A percentile compares a stretch with the other conserved stretches of the same genome.
Conservation (phyloP, 2,329 filamentous ascomycete species). For the Arthrobotrys sphaeroides region DNA sequence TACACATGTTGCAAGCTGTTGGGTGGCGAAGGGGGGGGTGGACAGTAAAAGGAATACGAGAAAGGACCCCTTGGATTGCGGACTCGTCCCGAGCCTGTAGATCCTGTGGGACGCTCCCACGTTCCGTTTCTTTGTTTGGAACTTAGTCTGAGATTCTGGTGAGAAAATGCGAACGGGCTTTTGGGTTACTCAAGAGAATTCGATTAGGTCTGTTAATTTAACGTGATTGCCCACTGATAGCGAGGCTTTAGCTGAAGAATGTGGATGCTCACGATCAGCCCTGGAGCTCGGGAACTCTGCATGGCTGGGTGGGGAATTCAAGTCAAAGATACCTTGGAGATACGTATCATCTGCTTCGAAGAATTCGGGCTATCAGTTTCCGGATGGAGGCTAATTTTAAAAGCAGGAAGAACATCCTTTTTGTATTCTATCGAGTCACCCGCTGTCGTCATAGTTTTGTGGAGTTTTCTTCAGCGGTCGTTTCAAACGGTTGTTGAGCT, state of each 20-base stretch:
- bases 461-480: neutral
- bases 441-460: slow-evolving; percentile 1
- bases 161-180: neutral
- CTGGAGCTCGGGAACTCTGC: slow-evolving; percentile 23
- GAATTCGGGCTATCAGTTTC: neutral
- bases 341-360: slow-evolving; percentile 2
- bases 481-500: neutral
- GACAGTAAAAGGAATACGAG: no score
- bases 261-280: slow-evolving; percentile 8
- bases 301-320: neutral
- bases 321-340: neutral
- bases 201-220: neutral
- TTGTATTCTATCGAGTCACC: neutral
- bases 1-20: neutral
- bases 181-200: no score
- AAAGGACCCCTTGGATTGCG: neutral
- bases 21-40: neutral
- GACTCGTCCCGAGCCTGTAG: slow-evolving; percentile 4
- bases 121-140: neutral
- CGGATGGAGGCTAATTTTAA: neutral
- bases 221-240: neutral
- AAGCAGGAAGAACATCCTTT: neutral
- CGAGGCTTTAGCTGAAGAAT: neutral
- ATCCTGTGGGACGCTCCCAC: slow-evolving; percentile 6
- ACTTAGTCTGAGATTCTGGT: neutral